Evolutionary conservation across 495 filamentous ascomycete species (phyloP), one percentile per base, ranked within the genome.

Genomic region (Penicillium steckii): DNA sequence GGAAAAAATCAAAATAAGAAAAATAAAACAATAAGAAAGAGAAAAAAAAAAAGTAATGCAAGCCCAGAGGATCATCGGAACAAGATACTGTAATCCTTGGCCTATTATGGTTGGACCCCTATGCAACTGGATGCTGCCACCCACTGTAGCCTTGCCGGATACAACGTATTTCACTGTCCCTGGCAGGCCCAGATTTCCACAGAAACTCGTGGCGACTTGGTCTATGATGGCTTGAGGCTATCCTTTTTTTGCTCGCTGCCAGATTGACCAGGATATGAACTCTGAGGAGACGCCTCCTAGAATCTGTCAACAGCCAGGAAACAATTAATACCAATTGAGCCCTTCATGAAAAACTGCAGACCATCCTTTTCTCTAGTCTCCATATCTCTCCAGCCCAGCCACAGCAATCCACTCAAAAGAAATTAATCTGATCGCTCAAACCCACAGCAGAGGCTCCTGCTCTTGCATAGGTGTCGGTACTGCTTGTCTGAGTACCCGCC

Each of bases 121-220:
- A 62, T 58, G 53, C 59, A 57, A 65, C 43, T 61, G 43, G 45
- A 55, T 62, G 63, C 60, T 60, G 60, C 61, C 58, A 57, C 49
- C 62, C 61, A 58, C 57, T 60, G 52, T 51, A 47, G 60, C 57
- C 46, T 56, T 60, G 44, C 50, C 50, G 55, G 56, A 57, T 60
- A 65, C 62, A 57, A 62, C 56, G 56, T 60, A 53, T 60, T 59
- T 56, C 48, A 26, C 48, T 50, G 52, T 61, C 66, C 69, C 71
- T 71, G 67, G 51, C 66, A 69, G 61, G 54, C 55, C 55, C 62
- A 53, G 53, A 57, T 56, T 61, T 55, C 46, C 57, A 62, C 57
- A 59, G 54, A 50, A 64, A 61, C 67, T 72, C 68, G 66, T 72
- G 71, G 69, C 65, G 48, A 66, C 38, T 41, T 41, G 38, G 45